Evolutionary conservation across 768 basidiomycete genomes (phyloP).

Genomic region (Suillus decipiens): DNA sequence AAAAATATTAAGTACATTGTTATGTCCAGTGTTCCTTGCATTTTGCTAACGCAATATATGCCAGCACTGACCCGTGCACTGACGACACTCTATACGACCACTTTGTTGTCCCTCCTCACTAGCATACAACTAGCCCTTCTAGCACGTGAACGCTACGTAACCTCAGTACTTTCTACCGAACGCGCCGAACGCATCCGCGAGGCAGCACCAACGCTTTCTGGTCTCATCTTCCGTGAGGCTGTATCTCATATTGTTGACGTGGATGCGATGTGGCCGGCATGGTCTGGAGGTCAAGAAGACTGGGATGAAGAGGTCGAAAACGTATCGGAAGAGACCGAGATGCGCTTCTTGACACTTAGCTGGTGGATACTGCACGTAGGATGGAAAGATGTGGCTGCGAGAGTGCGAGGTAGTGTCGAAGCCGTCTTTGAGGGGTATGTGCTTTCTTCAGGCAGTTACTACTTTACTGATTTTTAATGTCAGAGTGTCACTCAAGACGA

Average conservation of each 20-base stretch:
- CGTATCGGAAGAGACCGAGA: conserved; percentile 70
- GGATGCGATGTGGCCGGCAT: conserved; percentile 26
- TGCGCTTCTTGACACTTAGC: conserved; percentile 79
- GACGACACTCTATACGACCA: conserved; percentile 83
- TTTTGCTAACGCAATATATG: conserved; percentile 10
- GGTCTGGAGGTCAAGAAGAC: conserved; percentile 26
- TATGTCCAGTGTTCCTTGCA: not conserved
- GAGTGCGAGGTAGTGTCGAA: conserved; percentile 74
- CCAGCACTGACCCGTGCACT: conserved; percentile 86
- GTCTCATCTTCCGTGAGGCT: conserved; percentile 28
- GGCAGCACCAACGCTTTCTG: conserved; percentile 32
- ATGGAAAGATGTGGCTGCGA: conserved; percentile 80
- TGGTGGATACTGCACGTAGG: conserved; percentile 96
- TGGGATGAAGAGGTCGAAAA: conserved; percentile 32
- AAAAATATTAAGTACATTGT: conserved; percentile 73
- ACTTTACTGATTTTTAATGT: conserved; percentile 4
- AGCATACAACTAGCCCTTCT: conserved; percentile 84
- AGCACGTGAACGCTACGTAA: conserved; percentile 78
- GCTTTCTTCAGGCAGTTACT: conserved; percentile 7
- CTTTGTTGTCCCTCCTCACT: conserved; percentile 85
- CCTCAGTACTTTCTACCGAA: conserved; percentile 61
- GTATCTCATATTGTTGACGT: conserved; percentile 27
- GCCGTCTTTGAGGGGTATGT: conserved; percentile 84
- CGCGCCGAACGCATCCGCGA: conserved; percentile 55
- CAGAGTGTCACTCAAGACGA: conserved; percentile 84